Conservation (phyloP, 2,329 filamentous ascomycete species). For the Plectosphaerella sp. region DNA sequence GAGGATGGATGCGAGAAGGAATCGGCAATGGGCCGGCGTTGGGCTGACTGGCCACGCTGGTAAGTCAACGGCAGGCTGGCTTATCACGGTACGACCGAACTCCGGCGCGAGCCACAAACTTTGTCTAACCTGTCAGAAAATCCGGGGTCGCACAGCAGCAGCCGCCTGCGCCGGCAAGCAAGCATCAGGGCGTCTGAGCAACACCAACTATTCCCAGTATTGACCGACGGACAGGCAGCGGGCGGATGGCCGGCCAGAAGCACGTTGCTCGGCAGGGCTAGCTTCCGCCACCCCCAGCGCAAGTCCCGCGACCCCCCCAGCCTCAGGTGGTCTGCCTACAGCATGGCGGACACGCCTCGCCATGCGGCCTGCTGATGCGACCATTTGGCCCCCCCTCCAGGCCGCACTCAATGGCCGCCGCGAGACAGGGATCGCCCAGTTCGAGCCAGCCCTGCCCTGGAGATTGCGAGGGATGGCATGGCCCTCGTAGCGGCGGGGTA, state of each 20-base stretch:
- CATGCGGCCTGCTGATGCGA: too few species aligned
- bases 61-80: too few species aligned
- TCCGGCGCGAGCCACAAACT: neutral
- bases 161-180: too few species aligned
- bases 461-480: neutral
- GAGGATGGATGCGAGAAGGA: too few species aligned
- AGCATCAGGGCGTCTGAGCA: too few species aligned
- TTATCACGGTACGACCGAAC: too few species aligned
- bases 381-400: neutral
- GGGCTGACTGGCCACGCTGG: too few species aligned
- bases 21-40: too few species aligned
- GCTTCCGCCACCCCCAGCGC: neutral
- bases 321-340: neutral
- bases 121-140: slow-evolving; percentile 1
- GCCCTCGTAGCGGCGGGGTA: neutral
- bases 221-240: too few species aligned
- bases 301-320: too few species aligned
- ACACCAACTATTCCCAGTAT: too few species aligned
- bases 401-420: neutral
- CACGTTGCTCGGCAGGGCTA: neutral
- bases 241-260: neutral
- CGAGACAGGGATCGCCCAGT: neutral
- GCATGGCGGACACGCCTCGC: too few species aligned
- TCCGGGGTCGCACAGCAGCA: neutral
- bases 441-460: neutral